These are phyloP conservation scores for Pseudognaphalium luteoalbum DNA, from an alignment of 129 eudicot species.

Conservation along the genomic window DNA sequence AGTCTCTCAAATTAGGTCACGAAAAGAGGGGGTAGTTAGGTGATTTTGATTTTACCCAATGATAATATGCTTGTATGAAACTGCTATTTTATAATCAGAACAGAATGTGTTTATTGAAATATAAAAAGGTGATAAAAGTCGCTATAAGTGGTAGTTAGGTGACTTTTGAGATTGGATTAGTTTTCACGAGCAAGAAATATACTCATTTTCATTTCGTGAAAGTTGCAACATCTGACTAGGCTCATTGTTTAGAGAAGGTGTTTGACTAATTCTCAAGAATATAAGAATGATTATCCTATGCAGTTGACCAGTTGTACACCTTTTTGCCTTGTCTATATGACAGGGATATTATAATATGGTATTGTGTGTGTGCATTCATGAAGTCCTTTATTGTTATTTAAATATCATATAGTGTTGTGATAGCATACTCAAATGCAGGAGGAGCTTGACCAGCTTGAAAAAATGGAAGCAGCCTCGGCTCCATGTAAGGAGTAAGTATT, in stretches of 20 bases:
- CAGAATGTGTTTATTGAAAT: no score
- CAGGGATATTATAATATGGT: background rate
- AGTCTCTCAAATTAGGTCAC: background rate
- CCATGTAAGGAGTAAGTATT: conserved; percentile 83
- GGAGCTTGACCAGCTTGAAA: conserved; percentile 82
- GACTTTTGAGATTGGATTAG: background rate
- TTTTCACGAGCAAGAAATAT: no score
- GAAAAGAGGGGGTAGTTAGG: background rate
- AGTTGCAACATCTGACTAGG: conserved; percentile 5
- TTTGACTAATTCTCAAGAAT: background rate
- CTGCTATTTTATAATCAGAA: background rate
- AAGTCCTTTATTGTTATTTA: background rate
- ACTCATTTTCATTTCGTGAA: background rate
- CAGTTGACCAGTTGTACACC: background rate
- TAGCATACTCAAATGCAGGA: conserved; percentile 49
- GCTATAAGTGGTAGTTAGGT: background rate
- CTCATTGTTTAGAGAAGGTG: background rate
- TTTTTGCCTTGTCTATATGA: background rate
- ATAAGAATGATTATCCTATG: background rate
- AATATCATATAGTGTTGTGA: conserved; percentile 15
- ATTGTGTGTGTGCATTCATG: background rate
- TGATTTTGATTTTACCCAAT: background rate
- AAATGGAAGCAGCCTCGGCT: conserved; percentile 76
- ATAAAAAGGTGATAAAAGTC: background rate
- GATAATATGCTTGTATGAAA: background rate